Evolutionary conservation across 1,139 yeast species (phyloP).

Genomic region (Geotrichum restrictum): DNA sequence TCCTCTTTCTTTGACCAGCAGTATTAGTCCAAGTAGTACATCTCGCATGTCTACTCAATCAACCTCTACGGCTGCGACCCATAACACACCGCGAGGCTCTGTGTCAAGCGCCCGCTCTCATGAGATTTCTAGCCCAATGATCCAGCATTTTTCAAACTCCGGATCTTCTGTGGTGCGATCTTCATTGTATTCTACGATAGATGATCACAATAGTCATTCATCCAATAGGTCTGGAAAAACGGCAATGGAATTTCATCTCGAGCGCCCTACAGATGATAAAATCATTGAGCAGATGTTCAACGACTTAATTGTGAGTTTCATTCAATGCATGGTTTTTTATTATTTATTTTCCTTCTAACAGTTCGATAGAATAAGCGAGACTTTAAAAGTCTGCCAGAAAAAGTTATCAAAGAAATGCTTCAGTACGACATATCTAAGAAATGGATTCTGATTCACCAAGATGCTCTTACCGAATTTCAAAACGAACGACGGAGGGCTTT

Average conservation of each 20-base stretch:
- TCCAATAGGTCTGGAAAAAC: constrained; percentile 5
- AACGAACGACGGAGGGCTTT: constrained; percentile 46
- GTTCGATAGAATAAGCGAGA: constrained; percentile 65
- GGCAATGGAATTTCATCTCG: constrained; percentile 8
- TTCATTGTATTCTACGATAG: constrained; percentile 12
- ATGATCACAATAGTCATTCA: not conserved
- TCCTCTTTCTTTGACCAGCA: constrained; percentile 6
- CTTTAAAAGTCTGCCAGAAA: constrained; percentile 70
- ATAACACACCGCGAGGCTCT: constrained; percentile 15
- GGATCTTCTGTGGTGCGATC: constrained; percentile 4
- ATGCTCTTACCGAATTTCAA: constrained; percentile 72
- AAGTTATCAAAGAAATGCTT: constrained; percentile 74
- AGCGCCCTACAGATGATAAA: constrained; percentile 33
- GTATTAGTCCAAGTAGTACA: constrained; percentile 13
- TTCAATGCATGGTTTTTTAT: not conserved
- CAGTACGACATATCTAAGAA: constrained; percentile 73
- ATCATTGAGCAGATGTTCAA: constrained; percentile 39
- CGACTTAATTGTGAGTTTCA: constrained; percentile 34
- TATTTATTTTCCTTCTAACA: not conserved
- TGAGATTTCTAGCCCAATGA: constrained; percentile 14
- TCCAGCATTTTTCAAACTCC: constrained; percentile 3
- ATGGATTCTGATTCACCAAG: constrained; percentile 90
- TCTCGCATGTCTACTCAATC: constrained; percentile 10
- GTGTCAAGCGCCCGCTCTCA: constrained; percentile 14
- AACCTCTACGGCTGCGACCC: constrained; percentile 11